phyloP scores from a whole-genome alignment of 805 yeast species.

The Yamadazyma philogaea region DNA sequence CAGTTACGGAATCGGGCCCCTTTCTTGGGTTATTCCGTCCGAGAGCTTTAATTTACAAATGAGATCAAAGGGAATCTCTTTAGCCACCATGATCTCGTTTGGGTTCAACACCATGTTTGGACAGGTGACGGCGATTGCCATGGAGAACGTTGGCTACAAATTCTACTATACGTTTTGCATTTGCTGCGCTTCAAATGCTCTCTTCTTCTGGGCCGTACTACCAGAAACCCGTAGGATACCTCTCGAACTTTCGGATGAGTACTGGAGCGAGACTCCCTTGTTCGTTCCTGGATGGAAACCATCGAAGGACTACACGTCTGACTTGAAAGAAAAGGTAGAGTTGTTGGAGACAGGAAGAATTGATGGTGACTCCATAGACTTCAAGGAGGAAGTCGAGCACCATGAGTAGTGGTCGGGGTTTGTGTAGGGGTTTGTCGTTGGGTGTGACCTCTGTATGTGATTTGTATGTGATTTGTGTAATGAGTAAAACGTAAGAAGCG shows the following conservation, averaged over 20 bases:
- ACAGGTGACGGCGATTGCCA: slow-evolving; percentile 26
- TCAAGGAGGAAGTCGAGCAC: slow-evolving; percentile 20
- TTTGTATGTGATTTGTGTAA: too few species aligned
- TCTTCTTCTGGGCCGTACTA: slow-evolving; percentile 29
- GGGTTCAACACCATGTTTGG: slow-evolving; percentile 35
- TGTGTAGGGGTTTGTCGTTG: too few species aligned
- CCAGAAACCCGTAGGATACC: slow-evolving; percentile 28
- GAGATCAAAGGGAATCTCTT: slow-evolving; percentile 36
- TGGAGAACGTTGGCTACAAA: slow-evolving; percentile 21
- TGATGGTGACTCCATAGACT: slow-evolving; percentile 36
- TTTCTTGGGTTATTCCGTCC: slow-evolving; percentile 40
- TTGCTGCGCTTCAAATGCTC: slow-evolving; percentile 22
- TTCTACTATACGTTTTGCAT: slow-evolving; percentile 22
- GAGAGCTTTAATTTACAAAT: slow-evolving; percentile 38
- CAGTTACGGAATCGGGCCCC: slow-evolving; percentile 31
- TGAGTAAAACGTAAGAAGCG: too few species aligned
- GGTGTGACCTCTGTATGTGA: too few species aligned
- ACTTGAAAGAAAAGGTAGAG: slow-evolving; percentile 14
- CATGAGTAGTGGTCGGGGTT: too few species aligned
- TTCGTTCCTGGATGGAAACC: slow-evolving; percentile 18
- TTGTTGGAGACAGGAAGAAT: slow-evolving; percentile 13
- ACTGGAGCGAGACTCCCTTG: slow-evolving; percentile 14
- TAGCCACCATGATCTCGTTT: slow-evolving; percentile 25
- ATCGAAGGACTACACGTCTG: slow-evolving; percentile 12
- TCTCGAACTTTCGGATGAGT: slow-evolving; percentile 16